phyloP scores from a whole-genome alignment of 768 basidiomycete genomes.

The Lepiota brunneoincarnata region DNA sequence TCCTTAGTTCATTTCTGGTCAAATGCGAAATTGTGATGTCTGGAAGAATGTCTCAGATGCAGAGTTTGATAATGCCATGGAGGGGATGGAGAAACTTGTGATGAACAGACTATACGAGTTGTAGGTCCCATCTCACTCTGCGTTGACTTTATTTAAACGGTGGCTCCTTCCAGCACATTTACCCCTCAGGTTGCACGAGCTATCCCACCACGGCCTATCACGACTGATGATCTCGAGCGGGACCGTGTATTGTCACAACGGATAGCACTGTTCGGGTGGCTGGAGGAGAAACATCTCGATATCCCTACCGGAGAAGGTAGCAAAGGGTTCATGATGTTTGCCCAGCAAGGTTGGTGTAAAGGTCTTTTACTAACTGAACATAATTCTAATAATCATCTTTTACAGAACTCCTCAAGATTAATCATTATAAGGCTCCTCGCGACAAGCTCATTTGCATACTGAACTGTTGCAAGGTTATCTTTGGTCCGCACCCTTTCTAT shows the following conservation, averaged over 20 bases:
- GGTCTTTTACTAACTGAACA: background rate
- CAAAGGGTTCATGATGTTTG: conserved; percentile 85
- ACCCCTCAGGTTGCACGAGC: conserved; percentile 77
- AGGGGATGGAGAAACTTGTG: conserved; percentile 99
- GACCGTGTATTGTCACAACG: conserved; percentile 90
- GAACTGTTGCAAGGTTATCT: conserved; percentile 99
- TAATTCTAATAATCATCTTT: background rate
- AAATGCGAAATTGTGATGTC: conserved; percentile 82
- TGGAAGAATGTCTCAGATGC: conserved; percentile 77
- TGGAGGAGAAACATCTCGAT: conserved; percentile 87
- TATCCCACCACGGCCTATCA: conserved; percentile 71
- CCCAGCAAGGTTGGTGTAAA: conserved; percentile 67
- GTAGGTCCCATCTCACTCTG: conserved; percentile 44
- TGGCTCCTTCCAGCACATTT: conserved; percentile 65
- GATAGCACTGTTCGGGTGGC: conserved; percentile 88
- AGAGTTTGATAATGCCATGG: conserved; percentile 96
- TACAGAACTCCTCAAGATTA: conserved; percentile 90
- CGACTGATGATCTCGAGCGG: conserved; percentile 93
- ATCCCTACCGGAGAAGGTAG: conserved; percentile 74
- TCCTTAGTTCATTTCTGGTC: conserved; percentile 78
- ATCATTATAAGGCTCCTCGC: conserved; percentile 97
- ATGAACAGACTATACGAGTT: conserved; percentile 98
- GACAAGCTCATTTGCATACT: conserved; percentile 98
- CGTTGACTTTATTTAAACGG: conserved; percentile 9
- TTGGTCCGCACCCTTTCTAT: conserved; percentile 45